Percentiles rank a stretch among this genome's conserved stretches.
Evolutionary conservation across 75 land plant genomes (phyloP).

Genomic region (Cryptomeria japonica): DNA sequence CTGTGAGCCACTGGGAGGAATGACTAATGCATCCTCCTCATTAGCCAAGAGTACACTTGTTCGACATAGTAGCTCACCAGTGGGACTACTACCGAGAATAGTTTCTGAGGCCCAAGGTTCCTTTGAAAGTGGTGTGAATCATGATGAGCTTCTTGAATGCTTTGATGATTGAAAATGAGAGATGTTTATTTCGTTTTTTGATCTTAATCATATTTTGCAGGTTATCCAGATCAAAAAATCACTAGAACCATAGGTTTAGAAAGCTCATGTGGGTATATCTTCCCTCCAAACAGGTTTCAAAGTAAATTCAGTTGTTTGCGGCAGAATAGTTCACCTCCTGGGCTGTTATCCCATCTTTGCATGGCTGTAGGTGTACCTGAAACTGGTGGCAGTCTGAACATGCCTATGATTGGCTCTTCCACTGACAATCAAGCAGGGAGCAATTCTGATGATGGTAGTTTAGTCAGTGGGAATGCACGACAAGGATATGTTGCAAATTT

Average conservation of each 20-base stretch:
- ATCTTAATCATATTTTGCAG: background rate
- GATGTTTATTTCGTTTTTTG: background rate
- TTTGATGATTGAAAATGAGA: background rate
- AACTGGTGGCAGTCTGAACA: conserved; percentile 1
- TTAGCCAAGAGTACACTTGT: conserved; percentile 20
- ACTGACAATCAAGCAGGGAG: conserved; percentile 11
- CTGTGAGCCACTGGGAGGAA: background rate
- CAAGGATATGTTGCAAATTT: conserved; percentile 33
- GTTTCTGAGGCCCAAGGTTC: conserved; percentile 8
- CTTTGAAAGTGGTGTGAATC: conserved; percentile 8
- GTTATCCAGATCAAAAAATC: conserved; percentile 2
- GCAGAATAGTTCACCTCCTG: conserved; percentile 32
- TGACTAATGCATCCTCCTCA: conserved; percentile 8
- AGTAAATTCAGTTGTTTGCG: conserved; percentile 31
- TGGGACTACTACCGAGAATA: conserved; percentile 23
- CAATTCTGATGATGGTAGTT: conserved; percentile 26
- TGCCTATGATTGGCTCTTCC: conserved; percentile 8
- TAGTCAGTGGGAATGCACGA: conserved; percentile 18
- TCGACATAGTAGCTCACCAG: conserved; percentile 65
- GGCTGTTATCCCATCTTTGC: conserved; percentile 39
- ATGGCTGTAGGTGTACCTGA: conserved; percentile 32
- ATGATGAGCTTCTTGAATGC: background rate
- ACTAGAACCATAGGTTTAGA: background rate
- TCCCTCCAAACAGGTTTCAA: conserved; percentile 20
- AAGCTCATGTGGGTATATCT: conserved; percentile 1